A percentile compares a stretch with the other conserved stretches of the same genome.
phyloP scores from a whole-genome alignment of 2,329 filamentous ascomycete species.

The Microsporum audouinii region DNA sequence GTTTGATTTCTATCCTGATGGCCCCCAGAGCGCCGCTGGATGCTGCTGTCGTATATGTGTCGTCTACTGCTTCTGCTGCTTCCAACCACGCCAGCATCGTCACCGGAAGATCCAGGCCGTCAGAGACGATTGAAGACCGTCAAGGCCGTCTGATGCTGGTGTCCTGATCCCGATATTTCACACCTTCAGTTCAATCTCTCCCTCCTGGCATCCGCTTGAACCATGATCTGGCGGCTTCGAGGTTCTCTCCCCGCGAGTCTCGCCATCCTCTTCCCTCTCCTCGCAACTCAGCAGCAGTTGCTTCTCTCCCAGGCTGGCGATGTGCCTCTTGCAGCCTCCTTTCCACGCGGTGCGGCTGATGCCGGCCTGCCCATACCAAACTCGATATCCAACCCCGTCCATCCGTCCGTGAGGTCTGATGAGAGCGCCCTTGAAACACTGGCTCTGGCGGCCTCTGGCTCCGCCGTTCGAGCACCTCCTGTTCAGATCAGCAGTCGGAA shows the following conservation, averaged over 20 bases:
- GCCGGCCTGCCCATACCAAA: slow-evolving; percentile 13
- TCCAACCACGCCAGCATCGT: background rate
- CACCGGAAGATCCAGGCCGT: background rate
- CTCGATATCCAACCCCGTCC: slow-evolving; percentile 13
- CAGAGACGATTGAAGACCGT: background rate
- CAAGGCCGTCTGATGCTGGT: background rate
- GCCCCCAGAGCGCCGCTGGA: background rate
- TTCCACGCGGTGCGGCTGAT: slow-evolving; percentile 16
- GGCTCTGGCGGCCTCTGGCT: slow-evolving; percentile 65
- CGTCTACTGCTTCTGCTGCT: background rate
- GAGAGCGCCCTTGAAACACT: slow-evolving; percentile 95
- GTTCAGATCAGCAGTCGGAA: slow-evolving; percentile 54
- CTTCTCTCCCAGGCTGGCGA: slow-evolving; percentile 22
- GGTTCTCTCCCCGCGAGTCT: slow-evolving; percentile 49
- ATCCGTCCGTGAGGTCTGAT: slow-evolving; percentile 38
- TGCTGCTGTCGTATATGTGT: background rate
- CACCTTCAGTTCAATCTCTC: background rate
- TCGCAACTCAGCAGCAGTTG: slow-evolving; percentile 56
- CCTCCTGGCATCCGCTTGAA: slow-evolving; percentile 12
- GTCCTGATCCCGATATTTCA: background rate
- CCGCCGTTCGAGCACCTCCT: slow-evolving; percentile 82
- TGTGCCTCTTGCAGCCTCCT: slow-evolving; percentile 21
- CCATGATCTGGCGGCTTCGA: slow-evolving; percentile 55
- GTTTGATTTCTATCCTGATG: background rate
- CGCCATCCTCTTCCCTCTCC: slow-evolving; percentile 48